Evolutionary conservation across 805 yeast species (phyloP).

Genomic region (Cephaloascus albidus): DNA sequence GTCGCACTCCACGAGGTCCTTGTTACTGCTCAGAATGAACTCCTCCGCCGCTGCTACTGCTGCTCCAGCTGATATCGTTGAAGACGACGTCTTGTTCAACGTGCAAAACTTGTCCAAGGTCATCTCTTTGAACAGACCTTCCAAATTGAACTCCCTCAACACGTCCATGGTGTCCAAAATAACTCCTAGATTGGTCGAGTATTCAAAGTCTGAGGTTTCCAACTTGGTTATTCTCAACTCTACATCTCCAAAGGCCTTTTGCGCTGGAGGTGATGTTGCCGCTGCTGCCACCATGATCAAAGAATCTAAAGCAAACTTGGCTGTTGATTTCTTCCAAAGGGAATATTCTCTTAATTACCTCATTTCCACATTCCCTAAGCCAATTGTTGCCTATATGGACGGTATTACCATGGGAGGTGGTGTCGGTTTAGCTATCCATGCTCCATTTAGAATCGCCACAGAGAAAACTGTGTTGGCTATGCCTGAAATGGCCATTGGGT

Average conservation of each 20-base stretch:
- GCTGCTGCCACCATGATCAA: conserved; percentile 58
- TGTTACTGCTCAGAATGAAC: not conserved
- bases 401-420: conserved; percentile 99
- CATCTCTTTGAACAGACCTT: conserved; percentile 68
- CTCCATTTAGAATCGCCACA: conserved; percentile 89
- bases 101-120: conserved; percentile 60
- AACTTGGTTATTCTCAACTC: conserved; percentile 64
- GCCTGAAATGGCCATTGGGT: conserved; percentile 98
- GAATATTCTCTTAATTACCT: conserved; percentile 80
- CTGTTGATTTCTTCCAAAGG: conserved; percentile 59
- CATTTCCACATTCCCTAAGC: conserved; percentile 77
- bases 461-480: conserved; percentile 87
- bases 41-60: conserved; percentile 5
- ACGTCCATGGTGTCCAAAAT: conserved; percentile 66
- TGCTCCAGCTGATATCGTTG: too few species aligned
- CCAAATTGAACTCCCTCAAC: conserved; percentile 79
- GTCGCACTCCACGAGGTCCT: too few species aligned
- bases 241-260: conserved; percentile 59
- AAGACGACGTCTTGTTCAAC: conserved; percentile 54
- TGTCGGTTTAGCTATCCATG: conserved; percentile 84
- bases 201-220: conserved; percentile 57
- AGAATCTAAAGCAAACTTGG: conserved; percentile 32
- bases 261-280: conserved; percentile 97
- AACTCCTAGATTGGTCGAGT: conserved; percentile 67
- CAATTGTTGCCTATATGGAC: conserved; percentile 76